Evolutionary conservation across 306 rosid genomes (phyloP), one percentile per base, ranked within the genome.

Genomic region (Vigna trinervia): DNA sequence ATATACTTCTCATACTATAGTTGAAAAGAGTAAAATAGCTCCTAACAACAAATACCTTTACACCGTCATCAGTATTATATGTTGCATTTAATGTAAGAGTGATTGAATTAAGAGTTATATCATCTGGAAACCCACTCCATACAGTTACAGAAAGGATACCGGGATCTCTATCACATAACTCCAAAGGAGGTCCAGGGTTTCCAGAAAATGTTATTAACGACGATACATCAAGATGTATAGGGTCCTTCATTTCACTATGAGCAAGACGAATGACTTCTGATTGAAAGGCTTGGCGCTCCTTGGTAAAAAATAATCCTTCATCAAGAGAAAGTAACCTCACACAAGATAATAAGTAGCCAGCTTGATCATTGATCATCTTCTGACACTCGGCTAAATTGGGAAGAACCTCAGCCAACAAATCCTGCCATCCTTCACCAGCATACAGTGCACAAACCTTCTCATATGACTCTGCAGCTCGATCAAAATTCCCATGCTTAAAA

Each of bases 111-210:
- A 95, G 97, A 80, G 97, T 88, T 77, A 95, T 95, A 78, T 92
- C 97, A 82, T 87, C 97, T 8, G 98, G 97, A 91, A 92, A 95
- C 82, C 99, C 99, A 82, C 99, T 95, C 92, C 97, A 95, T 54
- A 95, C 82, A 57, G 92, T 89, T 41, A 95, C 96, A 14, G 94
- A 90, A 59, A 95, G 92, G 84, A 77, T 78, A 74, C 99, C 98
- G 12, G 99, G 92, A 85, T 95, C 99, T 76, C 87, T 89, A 81
- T 95, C 94, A 43, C 99, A 95, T 73, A 95, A 83, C 87, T 92
- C 97, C 81, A 95, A 70, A 52, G 98, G 97, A 63, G 97, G 96
- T 71, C 99, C 99, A 32, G 96, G 91, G 83, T 89, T 92, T 53
- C 98, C 98, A 64, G 99, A 95, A 85, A 95, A 95, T 52, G 96